A percentile compares a stretch with the other conserved stretches of the same genome.
Conservation (phyloP, 768 basidiomycete genomes). For the Epithele typhae region DNA sequence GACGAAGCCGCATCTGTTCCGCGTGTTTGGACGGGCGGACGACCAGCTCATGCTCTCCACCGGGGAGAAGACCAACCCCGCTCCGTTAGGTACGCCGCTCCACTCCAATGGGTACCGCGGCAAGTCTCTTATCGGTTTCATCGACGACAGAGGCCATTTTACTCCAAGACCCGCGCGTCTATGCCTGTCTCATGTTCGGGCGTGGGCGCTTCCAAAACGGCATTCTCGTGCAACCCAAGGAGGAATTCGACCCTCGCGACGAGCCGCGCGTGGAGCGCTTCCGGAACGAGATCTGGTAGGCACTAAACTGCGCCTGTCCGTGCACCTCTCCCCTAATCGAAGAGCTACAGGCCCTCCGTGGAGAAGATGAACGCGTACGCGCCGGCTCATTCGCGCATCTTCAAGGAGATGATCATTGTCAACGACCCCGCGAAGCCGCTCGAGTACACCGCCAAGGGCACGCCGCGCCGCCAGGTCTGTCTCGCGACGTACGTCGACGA, state of each 20-base stretch:
- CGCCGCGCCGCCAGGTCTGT: conserved; percentile 38
- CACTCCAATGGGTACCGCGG: too few relatives aligned
- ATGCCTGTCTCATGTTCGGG: conserved; percentile 35
- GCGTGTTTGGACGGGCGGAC: conserved; percentile 21
- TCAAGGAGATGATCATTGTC: conserved; percentile 41
- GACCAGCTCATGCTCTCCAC: conserved; percentile 4
- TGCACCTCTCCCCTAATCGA: background rate
- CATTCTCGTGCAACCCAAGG: conserved; percentile 33
- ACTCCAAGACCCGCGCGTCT: conserved; percentile 26
- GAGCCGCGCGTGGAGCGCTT: conserved; percentile 23
- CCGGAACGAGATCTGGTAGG: conserved; percentile 32
- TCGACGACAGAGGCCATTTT: conserved; percentile 24
- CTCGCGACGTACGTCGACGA: conserved; percentile 38
- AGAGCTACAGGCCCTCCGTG: conserved; percentile 32
- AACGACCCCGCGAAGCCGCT: conserved; percentile 39
- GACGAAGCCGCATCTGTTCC: conserved; percentile 16
- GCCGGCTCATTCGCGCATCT: conserved; percentile 23
- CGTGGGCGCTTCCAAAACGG: conserved; percentile 33
- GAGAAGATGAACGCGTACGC: conserved; percentile 23
- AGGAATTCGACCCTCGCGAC: conserved; percentile 20
- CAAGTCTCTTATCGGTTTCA: conserved; percentile 15
- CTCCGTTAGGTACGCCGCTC: background rate
- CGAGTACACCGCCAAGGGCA: conserved; percentile 43
- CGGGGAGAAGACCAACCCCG: conserved; percentile 14
- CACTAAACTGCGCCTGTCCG: too few relatives aligned